Evolutionary conservation across 176 grass and related monocot species (phyloP).

Genomic region (Phragmites australis): DNA sequence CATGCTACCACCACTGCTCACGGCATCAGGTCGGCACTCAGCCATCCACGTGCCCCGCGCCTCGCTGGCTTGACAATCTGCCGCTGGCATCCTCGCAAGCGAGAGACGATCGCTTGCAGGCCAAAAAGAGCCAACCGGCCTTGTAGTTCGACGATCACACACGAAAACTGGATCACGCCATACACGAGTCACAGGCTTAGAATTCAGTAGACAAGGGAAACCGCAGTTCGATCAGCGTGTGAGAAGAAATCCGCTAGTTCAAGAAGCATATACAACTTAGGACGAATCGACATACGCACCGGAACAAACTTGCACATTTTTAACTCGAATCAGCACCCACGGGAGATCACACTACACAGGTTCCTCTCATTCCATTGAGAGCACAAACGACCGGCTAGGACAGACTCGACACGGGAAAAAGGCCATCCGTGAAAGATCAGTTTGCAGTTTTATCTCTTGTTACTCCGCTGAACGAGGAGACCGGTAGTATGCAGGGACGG

Average conservation of each 20-base stretch:
- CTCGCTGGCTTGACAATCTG: too few species aligned
- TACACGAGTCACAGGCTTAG: neutral
- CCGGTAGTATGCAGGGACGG: constrained; percentile 80
- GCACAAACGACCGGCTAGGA: constrained; percentile 16
- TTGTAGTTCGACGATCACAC: too few species aligned
- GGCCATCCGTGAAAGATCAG: neutral
- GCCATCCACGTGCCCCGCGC: neutral
- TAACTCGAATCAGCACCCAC: neutral
- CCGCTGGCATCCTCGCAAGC: neutral
- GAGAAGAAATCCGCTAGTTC: neutral
- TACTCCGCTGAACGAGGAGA: constrained; percentile 35
- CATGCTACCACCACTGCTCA: neutral
- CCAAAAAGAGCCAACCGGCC: neutral
- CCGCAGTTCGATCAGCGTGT: neutral
- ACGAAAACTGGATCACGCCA: neutral
- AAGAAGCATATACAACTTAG: constrained; percentile 17
- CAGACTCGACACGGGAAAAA: constrained; percentile 32
- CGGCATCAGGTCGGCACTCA: neutral
- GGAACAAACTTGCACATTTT: neutral
- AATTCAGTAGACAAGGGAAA: neutral
- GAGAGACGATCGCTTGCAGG: neutral
- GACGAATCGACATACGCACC: neutral
- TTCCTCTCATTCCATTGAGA: constrained; percentile 22
- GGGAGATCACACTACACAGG: constrained; percentile 16
- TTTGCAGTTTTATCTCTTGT: too few species aligned